Percentiles rank a stretch among this genome's conserved stretches.
Evolutionary conservation across 257 asterid genomes (phyloP).

Genomic region (Gardenia jasminoides): DNA sequence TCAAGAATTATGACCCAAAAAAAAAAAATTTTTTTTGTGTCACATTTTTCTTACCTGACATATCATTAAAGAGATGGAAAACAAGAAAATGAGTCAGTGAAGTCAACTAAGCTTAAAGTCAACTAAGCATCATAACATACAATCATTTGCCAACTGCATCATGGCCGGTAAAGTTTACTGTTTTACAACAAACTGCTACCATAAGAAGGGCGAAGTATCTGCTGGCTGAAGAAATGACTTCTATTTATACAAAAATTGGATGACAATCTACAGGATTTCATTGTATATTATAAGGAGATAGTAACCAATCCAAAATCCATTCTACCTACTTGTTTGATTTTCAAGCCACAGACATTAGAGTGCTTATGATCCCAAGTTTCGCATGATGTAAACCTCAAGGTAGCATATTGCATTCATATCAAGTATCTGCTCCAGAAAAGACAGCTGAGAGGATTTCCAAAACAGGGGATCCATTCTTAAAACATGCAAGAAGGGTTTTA

Average conservation of each 20-base stretch:
- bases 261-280: neutral
- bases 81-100: neutral
- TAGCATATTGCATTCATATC: neutral
- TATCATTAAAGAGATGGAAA: neutral
- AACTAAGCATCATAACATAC: neutral
- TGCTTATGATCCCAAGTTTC: neutral
- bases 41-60: neutral
- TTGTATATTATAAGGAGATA: neutral
- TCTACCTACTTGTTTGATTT: neutral
- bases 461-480: neutral
- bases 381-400: neutral
- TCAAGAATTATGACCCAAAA: neutral
- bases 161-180: neutral
- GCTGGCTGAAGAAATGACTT: neutral
- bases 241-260: neutral
- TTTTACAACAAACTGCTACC: neutral
- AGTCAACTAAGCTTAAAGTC: neutral
- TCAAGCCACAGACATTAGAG: neutral
- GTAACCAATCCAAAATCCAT: neutral
- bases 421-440: neutral
- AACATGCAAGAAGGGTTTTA: neutral
- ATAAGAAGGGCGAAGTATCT: neutral
- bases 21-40: neutral
- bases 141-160: neutral
- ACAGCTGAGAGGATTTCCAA: neutral